A percentile compares a stretch with the other conserved stretches of the same genome.
phyloP scores from a whole-genome alignment of 2,329 filamentous ascomycete species.

The Rhynchosporium secalis region DNA sequence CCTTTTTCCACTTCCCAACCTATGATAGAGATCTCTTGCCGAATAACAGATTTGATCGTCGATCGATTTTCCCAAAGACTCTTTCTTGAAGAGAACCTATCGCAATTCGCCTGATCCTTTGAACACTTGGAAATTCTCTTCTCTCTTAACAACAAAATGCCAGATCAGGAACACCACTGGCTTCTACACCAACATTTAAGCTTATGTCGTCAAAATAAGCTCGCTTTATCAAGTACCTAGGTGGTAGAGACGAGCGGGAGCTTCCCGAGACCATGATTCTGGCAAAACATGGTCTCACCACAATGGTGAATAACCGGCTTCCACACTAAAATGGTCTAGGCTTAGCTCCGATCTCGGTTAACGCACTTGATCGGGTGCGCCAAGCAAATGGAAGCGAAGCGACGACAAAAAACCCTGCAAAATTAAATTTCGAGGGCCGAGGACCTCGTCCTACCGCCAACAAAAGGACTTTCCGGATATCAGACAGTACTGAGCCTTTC shows the following conservation, averaged over 20 bases:
- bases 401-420: constrained; percentile 7
- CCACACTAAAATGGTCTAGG: background rate
- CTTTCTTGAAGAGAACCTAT: background rate
- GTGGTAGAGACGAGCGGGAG: constrained; percentile 19
- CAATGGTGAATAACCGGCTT: background rate
- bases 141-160: background rate
- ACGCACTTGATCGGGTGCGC: background rate
- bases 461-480: background rate
- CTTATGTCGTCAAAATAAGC: constrained; percentile 30
- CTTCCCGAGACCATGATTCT: constrained; percentile 29
- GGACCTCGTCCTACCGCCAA: background rate
- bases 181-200: too few relatives aligned
- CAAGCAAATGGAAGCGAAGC: background rate
- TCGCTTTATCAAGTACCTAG: constrained; percentile 10
- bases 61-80: background rate
- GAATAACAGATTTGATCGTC: too few relatives aligned
- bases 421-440: constrained; percentile 1
- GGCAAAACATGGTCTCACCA: constrained; percentile 12
- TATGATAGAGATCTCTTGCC: too few relatives aligned
- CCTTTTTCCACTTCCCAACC: background rate
- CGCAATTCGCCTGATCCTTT: background rate
- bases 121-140: background rate
- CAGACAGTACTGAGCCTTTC: background rate
- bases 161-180: background rate
- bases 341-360: background rate